Evolutionary conservation across 2,329 filamentous ascomycete species (phyloP).

Genomic region (Exophiala oligosperma): DNA sequence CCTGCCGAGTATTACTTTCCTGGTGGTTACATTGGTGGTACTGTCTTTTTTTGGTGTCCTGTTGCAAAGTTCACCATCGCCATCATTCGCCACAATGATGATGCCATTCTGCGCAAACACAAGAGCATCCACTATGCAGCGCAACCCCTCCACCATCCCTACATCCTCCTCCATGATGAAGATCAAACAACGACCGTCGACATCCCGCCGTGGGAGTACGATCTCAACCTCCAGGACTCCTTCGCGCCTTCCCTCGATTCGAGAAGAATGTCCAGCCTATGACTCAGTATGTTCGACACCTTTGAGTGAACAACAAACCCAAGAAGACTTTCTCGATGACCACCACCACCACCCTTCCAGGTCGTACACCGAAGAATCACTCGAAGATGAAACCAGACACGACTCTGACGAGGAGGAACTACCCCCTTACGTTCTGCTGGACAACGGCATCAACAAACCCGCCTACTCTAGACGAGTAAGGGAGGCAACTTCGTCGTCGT

Average conservation of each 20-base stretch:
- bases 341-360: neutral
- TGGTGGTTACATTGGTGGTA: too few species aligned
- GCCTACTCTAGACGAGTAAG: conserved; percentile 4
- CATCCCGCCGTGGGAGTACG: neutral
- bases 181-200: neutral
- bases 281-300: neutral
- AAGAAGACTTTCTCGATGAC: neutral
- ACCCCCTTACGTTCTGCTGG: conserved; percentile 12
- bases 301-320: neutral
- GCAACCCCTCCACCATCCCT: too few species aligned
- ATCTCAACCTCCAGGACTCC: neutral
- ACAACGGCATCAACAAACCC: conserved; percentile 10
- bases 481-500: neutral
- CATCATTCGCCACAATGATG: too few species aligned
- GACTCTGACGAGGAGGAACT: conserved; percentile 8
- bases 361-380: neutral
- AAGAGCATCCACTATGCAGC: neutral
- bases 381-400: neutral
- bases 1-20: too few species aligned
- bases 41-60: too few species aligned
- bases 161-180: too few species aligned
- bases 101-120: too few species aligned
- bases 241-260: neutral
- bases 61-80: too few species aligned
- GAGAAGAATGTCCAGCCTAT: neutral